Base-by-base conservation (phyloP, 805 yeast species). In the Torulaspora franciscae region DNA sequence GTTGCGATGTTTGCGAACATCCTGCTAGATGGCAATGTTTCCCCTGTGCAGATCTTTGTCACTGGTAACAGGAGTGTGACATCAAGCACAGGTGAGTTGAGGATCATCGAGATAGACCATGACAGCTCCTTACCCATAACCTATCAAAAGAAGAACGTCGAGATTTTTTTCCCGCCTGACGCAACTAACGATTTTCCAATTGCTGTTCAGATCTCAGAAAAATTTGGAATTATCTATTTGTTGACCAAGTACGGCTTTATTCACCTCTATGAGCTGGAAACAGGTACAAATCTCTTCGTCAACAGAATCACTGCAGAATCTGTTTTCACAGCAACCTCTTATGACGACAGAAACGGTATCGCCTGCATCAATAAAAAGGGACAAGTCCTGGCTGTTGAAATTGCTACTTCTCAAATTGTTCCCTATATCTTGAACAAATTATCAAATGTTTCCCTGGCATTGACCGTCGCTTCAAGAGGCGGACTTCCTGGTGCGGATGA, bases 401-500 rank as follows among this genome's bases (percentile, higher is more conserved):
- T 93, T 41, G 79, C 95, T 39, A 83, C 81, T 54, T 83, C 82
- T 49, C 85, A 85, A 61, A 79, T 91, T 54, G 83, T 93, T 50
- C 95, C 96, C 42, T 95, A 95, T 66, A 82, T 93, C 40, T 74
- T 93, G 64, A 81, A 83, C 59, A 88, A 86, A 64, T 75, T 93
- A 50, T 81, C 91, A 43, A 91, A 93, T 62, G 88, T 91, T 26
- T 76, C 83, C 17, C 74, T 93, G 58, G 99, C 97, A 3, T 73
- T 93, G 49, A 74, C 88, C 8, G 77, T 93, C 52, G 95, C 98
- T 23, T 79, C 96, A 3, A 85, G 98, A 67, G 97, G 96, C 61
- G 96, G 96, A 1, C 79, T 93, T 60, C 93, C 96, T 34, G 99
- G 99, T 54, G 99, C 98, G 39, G 99, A 93, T 65, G 82, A 81